A percentile compares a stretch with the other conserved stretches of the same genome.
phyloP scores from a whole-genome alignment of 2,329 filamentous ascomycete genomes.

The Bipolaris zeicola region DNA sequence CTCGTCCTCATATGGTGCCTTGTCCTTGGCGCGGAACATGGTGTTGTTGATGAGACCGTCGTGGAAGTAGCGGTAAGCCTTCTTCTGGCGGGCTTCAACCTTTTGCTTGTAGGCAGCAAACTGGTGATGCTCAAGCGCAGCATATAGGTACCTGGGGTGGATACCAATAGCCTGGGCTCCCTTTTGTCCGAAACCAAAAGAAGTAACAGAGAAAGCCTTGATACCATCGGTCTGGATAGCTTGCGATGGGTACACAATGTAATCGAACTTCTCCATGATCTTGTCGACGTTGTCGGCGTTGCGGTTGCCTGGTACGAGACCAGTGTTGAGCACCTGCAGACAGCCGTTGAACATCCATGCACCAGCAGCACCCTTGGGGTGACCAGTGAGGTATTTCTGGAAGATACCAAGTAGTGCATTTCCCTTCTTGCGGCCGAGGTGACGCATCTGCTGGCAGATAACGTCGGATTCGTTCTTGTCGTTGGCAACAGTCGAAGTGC shows the following conservation, averaged over 20 bases:
- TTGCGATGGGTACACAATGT: constrained; percentile 95
- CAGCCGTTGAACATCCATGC: constrained; percentile 99
- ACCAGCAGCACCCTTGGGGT: constrained; percentile 98
- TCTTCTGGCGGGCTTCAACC: constrained; percentile 94
- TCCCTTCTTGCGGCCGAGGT: constrained; percentile 93
- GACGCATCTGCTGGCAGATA: constrained; percentile 92
- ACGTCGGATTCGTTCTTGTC: constrained; percentile 99
- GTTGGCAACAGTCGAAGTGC: constrained; percentile 96
- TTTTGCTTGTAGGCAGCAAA: constrained; percentile 84
- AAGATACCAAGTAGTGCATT: constrained; percentile 96
- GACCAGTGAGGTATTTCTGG: constrained; percentile 98
- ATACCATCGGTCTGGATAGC: constrained; percentile 96
- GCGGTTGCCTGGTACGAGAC: constrained; percentile 93
- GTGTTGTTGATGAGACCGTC: constrained; percentile 98
- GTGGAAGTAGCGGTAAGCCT: constrained; percentile 98
- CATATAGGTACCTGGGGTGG: constrained; percentile 94
- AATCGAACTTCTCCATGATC: constrained; percentile 95
- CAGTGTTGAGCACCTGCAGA: constrained; percentile 91
- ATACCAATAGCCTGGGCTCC: constrained; percentile 96
- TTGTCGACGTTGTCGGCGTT: constrained; percentile 98
- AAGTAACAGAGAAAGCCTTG: constrained; percentile 98
- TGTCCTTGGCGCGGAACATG: constrained; percentile 93
- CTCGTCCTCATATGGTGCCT: constrained; percentile 86
- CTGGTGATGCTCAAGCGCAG: constrained; percentile 84
- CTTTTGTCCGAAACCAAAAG: constrained; percentile 99